Percentiles rank a stretch among this genome's conserved stretches.
Conservation (phyloP, 2,329 filamentous ascomycete genomes). For the Magnaporthiopsis rhizophila region DNA sequence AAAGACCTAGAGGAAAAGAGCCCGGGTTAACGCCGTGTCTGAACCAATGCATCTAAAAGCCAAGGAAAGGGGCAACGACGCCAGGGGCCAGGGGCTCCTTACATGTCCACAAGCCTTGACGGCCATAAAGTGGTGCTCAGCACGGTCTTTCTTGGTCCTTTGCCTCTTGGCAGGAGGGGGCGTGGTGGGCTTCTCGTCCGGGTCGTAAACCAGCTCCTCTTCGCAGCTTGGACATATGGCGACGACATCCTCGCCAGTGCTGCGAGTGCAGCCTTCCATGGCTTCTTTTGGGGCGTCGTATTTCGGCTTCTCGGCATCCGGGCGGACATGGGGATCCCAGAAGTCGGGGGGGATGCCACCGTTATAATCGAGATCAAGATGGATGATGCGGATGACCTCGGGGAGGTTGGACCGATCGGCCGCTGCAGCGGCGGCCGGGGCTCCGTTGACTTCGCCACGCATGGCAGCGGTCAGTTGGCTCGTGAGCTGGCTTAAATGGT, state of each 20-base stretch:
- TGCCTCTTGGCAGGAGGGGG: conserved; percentile 27
- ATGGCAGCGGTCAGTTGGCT: conserved; percentile 10
- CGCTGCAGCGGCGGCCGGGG: not conserved
- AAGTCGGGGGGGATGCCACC: conserved; percentile 18
- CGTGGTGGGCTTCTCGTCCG: conserved; percentile 23
- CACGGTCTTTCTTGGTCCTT: conserved; percentile 40
- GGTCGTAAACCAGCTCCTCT: conserved; percentile 71
- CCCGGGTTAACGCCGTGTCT: not conserved
- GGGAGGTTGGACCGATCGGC: not conserved
- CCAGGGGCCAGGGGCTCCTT: conserved; percentile 19
- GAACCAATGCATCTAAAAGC: too few relatives aligned
- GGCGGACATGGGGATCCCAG: conserved; percentile 17
- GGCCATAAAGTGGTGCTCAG: conserved; percentile 86
- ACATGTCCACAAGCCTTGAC: conserved; percentile 90
- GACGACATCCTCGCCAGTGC: conserved; percentile 61
- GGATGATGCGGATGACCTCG: not conserved
- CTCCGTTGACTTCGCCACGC: not conserved
- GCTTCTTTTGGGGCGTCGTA: conserved; percentile 60
- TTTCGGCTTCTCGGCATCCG: conserved; percentile 32
- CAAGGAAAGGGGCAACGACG: too few relatives aligned
- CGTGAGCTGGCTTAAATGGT: conserved; percentile 13
- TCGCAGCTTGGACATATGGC: conserved; percentile 83
- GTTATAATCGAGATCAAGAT: conserved; percentile 2
- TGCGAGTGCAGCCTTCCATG: conserved; percentile 71
- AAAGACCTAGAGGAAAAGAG: conserved; percentile 41